phyloP scores from a whole-genome alignment of 2,329 filamentous ascomycete species.

The Sarocladium kiliense region DNA sequence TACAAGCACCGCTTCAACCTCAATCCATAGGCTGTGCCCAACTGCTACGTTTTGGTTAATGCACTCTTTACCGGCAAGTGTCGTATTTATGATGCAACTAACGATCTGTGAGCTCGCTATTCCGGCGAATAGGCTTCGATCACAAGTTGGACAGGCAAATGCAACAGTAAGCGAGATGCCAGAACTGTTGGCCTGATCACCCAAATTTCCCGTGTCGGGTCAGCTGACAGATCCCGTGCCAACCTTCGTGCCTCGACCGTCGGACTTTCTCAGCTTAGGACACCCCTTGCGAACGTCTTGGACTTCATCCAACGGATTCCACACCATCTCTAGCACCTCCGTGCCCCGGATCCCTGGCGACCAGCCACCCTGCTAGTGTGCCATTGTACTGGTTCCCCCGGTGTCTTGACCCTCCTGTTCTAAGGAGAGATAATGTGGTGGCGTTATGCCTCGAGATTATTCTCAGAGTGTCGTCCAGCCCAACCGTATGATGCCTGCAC shows the following conservation, averaged over 20 bases:
- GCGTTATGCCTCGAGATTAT: conserved; percentile 3
- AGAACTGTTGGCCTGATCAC: neutral
- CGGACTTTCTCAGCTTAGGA: neutral
- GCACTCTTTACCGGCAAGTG: too few species aligned
- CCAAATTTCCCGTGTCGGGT: neutral
- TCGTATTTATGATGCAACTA: too few species aligned
- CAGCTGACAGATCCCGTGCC: conserved; percentile 8
- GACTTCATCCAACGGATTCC: neutral
- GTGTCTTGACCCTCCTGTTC: neutral
- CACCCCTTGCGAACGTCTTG: neutral
- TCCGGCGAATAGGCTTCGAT: too few species aligned
- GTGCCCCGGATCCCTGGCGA: conserved; percentile 1
- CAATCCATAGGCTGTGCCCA: too few species aligned
- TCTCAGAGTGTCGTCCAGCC: neutral
- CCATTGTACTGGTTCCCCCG: neutral
- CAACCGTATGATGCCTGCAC: neutral
- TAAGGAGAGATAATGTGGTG: neutral
- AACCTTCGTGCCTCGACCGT: neutral
- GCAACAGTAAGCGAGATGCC: too few species aligned
- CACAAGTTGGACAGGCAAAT: too few species aligned
- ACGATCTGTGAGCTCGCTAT: too few species aligned
- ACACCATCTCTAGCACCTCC: conserved; percentile 2
- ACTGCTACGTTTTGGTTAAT: too few species aligned
- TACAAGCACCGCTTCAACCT: too few species aligned
- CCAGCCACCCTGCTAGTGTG: conserved; percentile 5